Evolutionary conservation across 495 filamentous ascomycete genomes (phyloP).

Genomic region (Melanomma pulvis-pyrius): DNA sequence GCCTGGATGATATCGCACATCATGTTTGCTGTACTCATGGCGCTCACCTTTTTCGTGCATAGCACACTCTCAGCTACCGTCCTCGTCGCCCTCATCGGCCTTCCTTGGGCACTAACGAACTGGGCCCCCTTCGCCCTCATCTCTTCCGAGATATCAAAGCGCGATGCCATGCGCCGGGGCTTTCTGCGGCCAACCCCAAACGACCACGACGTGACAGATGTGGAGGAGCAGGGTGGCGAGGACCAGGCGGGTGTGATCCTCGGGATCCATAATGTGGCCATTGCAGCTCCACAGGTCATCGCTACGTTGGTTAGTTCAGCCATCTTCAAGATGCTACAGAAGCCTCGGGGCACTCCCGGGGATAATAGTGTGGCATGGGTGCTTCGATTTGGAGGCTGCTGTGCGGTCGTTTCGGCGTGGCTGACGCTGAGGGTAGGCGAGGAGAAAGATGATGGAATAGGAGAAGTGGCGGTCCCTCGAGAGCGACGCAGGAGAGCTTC

Average conservation of each 20-base stretch:
- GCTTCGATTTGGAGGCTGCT: constrained; percentile 75
- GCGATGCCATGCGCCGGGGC: constrained; percentile 68
- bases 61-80: constrained; percentile 66
- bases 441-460: constrained; percentile 34
- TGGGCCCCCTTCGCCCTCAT: constrained; percentile 96
- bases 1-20: constrained; percentile 82
- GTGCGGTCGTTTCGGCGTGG: constrained; percentile 74
- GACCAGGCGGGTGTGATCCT: constrained; percentile 88
- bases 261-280: constrained; percentile 89
- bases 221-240: constrained; percentile 52
- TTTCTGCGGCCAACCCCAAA: constrained; percentile 45
- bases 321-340: constrained; percentile 81
- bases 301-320: constrained; percentile 78
- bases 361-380: constrained; percentile 88
- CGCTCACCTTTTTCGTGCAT: constrained; percentile 75
- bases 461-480: not conserved
- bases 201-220: constrained; percentile 36
- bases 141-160: constrained; percentile 78
- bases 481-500: not conserved
- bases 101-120: constrained; percentile 85
- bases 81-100: constrained; percentile 75
- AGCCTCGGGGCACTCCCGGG: constrained; percentile 75
- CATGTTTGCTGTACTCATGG: constrained; percentile 77
- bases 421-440: constrained; percentile 44
- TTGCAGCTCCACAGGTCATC: constrained; percentile 84